Conservation (phyloP, 495 filamentous ascomycete genomes). For the Aspergillus cristatus region DNA sequence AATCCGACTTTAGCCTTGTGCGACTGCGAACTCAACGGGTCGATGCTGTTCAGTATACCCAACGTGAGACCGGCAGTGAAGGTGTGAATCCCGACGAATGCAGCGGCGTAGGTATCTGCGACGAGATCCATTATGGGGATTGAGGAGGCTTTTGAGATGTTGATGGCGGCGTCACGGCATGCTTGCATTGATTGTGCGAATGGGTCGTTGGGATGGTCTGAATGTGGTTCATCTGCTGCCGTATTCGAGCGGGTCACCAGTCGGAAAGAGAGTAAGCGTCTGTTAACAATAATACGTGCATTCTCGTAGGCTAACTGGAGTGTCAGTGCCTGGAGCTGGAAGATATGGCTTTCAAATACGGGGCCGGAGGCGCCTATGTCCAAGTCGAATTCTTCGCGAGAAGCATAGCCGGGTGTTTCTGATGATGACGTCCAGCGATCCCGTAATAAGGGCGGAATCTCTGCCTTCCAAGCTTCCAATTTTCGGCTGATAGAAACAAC, state of each 20-base stretch:
- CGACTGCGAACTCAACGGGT: constrained; percentile 10
- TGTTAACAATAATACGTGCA: constrained; percentile 16
- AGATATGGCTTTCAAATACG: constrained; percentile 19
- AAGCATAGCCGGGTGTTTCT: constrained; percentile 5
- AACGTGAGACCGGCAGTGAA: constrained; percentile 21
- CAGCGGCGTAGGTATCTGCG: constrained; percentile 19
- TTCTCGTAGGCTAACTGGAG: constrained; percentile 20
- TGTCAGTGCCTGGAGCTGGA: constrained; percentile 19
- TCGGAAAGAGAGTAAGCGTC: constrained; percentile 17
- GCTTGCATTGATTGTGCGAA: constrained; percentile 7
- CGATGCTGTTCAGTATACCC: constrained; percentile 19
- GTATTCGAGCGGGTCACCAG: not conserved
- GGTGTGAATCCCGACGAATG: constrained; percentile 22
- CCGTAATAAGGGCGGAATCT: constrained; percentile 10
- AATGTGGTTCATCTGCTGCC: no score
- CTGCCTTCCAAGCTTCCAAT: constrained; percentile 11
- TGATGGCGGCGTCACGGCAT: constrained; percentile 20
- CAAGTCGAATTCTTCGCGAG: constrained; percentile 14
- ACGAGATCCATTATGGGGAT: constrained; percentile 12
- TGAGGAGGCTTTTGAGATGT: constrained; percentile 9
- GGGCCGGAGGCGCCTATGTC: constrained; percentile 21
- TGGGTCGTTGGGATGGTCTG: constrained; percentile 4
- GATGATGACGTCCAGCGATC: not conserved
- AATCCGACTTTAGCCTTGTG: constrained; percentile 14
- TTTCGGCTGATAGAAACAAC: constrained; percentile 3